A percentile compares a stretch with the other conserved stretches of the same genome.
Evolutionary conservation across 176 grass and related monocot species (phyloP).

Genomic region (Secale cereale): DNA sequence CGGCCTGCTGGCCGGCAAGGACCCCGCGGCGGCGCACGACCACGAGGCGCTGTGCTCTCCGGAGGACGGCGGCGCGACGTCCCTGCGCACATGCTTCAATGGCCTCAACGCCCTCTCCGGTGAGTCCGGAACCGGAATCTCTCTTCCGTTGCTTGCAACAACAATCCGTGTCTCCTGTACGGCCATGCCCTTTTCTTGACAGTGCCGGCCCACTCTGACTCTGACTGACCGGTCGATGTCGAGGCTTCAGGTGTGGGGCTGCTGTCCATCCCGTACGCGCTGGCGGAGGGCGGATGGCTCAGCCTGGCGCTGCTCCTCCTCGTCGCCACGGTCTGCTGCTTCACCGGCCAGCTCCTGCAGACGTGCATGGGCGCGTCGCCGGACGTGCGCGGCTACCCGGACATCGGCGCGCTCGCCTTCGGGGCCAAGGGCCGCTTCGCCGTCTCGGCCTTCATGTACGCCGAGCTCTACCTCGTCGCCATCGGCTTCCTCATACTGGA

Average conservation of each 20-base stretch:
- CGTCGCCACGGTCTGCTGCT: conserved; percentile 58
- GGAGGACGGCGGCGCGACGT: conserved; percentile 30
- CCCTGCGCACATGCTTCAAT: conserved; percentile 73
- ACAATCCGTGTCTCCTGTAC: neutral
- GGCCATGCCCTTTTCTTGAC: too few relatives aligned
- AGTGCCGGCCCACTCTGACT: neutral
- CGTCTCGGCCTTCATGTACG: conserved; percentile 68
- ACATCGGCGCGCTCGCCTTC: conserved; percentile 69
- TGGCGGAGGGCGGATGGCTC: conserved; percentile 75
- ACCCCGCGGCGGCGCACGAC: conserved; percentile 3
- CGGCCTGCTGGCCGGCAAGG: conserved; percentile 2
- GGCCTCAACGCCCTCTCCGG: conserved; percentile 84
- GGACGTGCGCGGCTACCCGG: conserved; percentile 45
- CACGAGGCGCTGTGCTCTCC: conserved; percentile 32
- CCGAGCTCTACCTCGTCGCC: conserved; percentile 85
- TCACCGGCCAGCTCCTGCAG: conserved; percentile 77
- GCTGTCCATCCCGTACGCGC: conserved; percentile 78
- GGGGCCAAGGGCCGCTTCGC: conserved; percentile 45
- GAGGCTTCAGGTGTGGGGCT: conserved; percentile 59
- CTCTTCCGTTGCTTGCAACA: neutral
- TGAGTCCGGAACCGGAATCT: neutral
- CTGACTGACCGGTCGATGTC: too few relatives aligned
- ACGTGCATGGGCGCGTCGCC: conserved; percentile 60
- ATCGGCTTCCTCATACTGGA: conserved; percentile 82
- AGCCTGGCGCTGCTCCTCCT: conserved; percentile 58